phyloP scores from a whole-genome alignment of 192 early-diverging fungal genomes.

The Backusella parvicylindrica region DNA sequence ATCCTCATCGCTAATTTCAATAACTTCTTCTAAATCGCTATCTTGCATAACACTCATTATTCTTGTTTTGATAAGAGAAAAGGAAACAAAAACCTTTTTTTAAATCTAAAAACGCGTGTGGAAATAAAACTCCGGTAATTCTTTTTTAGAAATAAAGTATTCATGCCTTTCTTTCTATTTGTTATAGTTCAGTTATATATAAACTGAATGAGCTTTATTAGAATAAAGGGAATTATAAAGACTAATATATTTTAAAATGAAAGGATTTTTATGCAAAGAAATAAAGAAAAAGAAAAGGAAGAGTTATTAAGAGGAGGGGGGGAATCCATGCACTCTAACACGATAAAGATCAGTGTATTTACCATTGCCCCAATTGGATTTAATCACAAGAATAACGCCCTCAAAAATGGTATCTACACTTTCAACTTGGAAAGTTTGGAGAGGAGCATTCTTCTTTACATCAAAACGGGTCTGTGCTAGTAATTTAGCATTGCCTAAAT shows the following conservation, averaged over 20 bases:
- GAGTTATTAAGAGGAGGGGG: not conserved
- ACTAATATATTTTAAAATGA: not conserved
- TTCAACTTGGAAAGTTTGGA: conserved; percentile 43
- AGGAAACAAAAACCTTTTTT: too few species aligned
- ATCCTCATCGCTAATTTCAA: too few species aligned
- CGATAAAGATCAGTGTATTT: conserved; percentile 74
- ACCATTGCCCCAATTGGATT: conserved; percentile 69
- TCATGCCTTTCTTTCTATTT: too few species aligned
- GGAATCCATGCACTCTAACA: conserved; percentile 63
- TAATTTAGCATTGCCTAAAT: not conserved
- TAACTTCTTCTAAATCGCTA: too few species aligned
- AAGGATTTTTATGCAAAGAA: not conserved
- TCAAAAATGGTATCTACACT: conserved; percentile 29
- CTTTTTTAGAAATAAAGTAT: too few species aligned
- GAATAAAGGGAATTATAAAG: too few species aligned
- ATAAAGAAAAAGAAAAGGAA: not conserved
- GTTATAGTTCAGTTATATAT: too few species aligned
- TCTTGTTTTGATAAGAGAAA: too few species aligned
- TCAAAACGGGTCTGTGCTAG: conserved; percentile 42
- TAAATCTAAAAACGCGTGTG: too few species aligned
- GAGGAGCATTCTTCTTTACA: conserved; percentile 31
- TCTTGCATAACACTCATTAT: too few species aligned
- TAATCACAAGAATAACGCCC: conserved; percentile 54
- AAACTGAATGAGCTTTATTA: not conserved
- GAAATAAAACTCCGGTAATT: too few species aligned